Evolutionary conservation across 202 grass and related monocot species (phyloP), one percentile per base, ranked within the genome.

Genomic region (Miscanthus sacchariflorus): DNA sequence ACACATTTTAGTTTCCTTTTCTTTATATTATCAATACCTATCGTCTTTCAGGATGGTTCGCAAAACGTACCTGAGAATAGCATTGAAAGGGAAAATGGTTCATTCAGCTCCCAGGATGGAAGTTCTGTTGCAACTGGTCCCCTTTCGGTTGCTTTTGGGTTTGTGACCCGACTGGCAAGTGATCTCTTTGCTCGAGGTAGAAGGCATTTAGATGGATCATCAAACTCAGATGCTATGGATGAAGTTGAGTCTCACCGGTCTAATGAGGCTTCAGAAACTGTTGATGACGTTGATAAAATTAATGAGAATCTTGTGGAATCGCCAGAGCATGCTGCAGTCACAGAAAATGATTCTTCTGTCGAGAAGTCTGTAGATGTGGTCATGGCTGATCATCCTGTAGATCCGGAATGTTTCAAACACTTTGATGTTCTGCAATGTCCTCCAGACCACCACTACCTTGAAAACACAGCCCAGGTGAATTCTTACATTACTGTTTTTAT

Each of bases 401-500:
- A 90, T 89, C 68, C 65, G 28, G 82, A 91, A 86, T 82, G 68
- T 59, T 97, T 95, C 81, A 99, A 95, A 72, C 97, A 97, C 82
- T 99, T 99, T 76, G 97, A 99, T 91, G 81, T 97, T 88, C 65
- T 87, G 72, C 90, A 93, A 78, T 95, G 92, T 83, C 91, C 97
- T 61, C 74, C 61, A 14, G 97, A 99, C 58, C 94, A 99, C 89
- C 94, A 95, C 90, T 99, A 90, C 82, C 78, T 95, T 79, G 89
- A 83, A 81, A 92, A 89, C 76, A 93, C 71, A 68, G 88, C 72
- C 43, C 90, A 78, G 81, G 94, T 95, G 83, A 77, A 33, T 79
- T 77, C 25, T 85, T 73, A 63, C 42, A 44, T 66, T 15, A n/a
- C 4, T 88, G 21, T 80, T 24, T 59, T 64, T 64, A 64, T 24